Base-by-base conservation (phyloP, 768 basidiomycete genomes). In the Mycena capillaripes region DNA sequence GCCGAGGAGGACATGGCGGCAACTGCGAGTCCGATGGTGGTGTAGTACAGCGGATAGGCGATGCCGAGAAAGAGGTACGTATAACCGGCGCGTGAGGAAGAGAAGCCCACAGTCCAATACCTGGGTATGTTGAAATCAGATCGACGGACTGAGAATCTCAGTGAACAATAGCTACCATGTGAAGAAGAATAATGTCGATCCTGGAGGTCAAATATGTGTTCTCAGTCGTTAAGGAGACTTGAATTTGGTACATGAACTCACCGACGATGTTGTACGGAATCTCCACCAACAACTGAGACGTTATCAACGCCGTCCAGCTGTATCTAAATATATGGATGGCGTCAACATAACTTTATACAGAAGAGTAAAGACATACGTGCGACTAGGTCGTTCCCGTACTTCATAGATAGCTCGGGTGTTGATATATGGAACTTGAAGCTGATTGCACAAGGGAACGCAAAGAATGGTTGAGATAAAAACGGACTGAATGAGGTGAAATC, bases 41-140 rank as follows among this genome's bases (percentile, higher is more conserved):
- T 91, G 75, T 89, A 92, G 74, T 90, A 93, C 0, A 89, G 38
- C 7, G 91, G 89, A 77, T 87, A 91, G 25, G 90, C 72, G 30
- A 93, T 70, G 23, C 83, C 86, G 27, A 90, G 71, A 25, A 67
- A 69, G 7, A 93, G 84, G 77, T 85, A 92, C 2, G 88, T 88
- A 76, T 88, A 92, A 17, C 86, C 91, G 5, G 85, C 90, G 42
- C 91, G 82, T 12, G 84, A 82, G 0, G 80, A 81, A 12, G 84
- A 82, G 75, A 90, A 90, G 0, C 91, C 91, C 57, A 92, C 89
- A 5, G 91, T 91, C 89, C 89, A 92, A 80, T 87, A 93, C 69
- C 69, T 70, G 34, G 2, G 44, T 10, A 16, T n/a, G n/a, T n/a
- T 32, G 16, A 23, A 4, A 10, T 17, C 21, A 10, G 30, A 44